Percentiles rank a stretch among this genome's conserved stretches.
These are phyloP conservation scores for Cyberlindnera mycetangii DNA, from an alignment of 805 yeast genomes.

Conservation along the genomic window DNA sequence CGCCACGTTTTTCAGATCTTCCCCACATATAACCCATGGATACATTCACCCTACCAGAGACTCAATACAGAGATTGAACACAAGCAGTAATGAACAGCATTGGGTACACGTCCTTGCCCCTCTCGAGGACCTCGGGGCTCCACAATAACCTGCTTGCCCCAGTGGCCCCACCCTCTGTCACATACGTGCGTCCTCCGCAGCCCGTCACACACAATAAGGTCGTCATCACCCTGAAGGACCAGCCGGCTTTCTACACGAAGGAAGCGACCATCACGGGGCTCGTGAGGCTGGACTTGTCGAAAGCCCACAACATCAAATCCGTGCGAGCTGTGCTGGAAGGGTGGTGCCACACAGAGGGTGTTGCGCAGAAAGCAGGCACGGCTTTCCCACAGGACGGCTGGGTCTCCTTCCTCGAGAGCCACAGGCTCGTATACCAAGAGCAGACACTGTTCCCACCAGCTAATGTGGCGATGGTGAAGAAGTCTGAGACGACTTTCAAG, in stretches of 20 bases:
- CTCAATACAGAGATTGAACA: too few species aligned
- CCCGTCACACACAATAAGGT: neutral
- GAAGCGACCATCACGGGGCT: neutral
- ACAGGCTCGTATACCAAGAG: neutral
- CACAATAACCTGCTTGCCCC: neutral
- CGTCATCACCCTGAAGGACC: neutral
- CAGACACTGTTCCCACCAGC: neutral
- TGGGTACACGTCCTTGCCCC: too few species aligned
- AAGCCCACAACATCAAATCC: neutral
- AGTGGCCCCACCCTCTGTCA: too few species aligned
- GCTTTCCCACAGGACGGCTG: neutral
- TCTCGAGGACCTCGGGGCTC: too few species aligned
- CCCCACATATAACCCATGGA: too few species aligned
- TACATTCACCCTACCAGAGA: too few species aligned
- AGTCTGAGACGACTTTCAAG: neutral
- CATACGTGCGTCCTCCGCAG: neutral
- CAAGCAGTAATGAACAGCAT: too few species aligned
- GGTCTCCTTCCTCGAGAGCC: neutral
- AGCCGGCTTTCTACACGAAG: neutral
- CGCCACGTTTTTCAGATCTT: too few species aligned
- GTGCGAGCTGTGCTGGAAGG: neutral
- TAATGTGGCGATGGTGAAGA: neutral
- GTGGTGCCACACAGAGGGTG: neutral
- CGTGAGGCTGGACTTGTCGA: neutral
- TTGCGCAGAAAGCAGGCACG: neutral